A percentile compares a stretch with the other conserved stretches of the same genome.
Evolutionary conservation across 2,329 filamentous ascomycete genomes (phyloP).

Genomic region (Xylariales sp.): DNA sequence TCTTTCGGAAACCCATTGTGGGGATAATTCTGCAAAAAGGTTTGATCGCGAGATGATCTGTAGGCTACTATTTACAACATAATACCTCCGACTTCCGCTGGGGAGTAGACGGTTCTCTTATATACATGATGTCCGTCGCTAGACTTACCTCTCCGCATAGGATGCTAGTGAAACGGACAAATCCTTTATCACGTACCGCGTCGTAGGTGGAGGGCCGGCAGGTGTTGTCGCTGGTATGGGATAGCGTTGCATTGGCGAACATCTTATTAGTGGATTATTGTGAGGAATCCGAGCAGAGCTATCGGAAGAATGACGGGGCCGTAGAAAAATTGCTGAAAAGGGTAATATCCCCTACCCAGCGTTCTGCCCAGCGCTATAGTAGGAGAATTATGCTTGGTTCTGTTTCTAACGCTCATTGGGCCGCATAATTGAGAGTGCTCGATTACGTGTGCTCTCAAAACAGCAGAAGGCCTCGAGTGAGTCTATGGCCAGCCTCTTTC

Average conservation of each 20-base stretch:
- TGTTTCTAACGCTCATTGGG: slow-evolving; percentile 17
- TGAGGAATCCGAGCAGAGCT: not conserved
- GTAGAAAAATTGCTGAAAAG: slow-evolving; percentile 18
- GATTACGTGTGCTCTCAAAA: not conserved
- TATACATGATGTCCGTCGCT: slow-evolving; percentile 16
- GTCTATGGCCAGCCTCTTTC: not conserved
- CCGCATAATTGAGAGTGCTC: slow-evolving; percentile 15
- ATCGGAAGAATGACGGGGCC: slow-evolving; percentile 16
- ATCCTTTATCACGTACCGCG: not conserved
- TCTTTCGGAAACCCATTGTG: slow-evolving; percentile 30
- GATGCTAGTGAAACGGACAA: not conserved
- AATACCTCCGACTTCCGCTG: not conserved
- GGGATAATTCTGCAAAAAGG: not conserved
- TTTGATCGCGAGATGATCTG: not conserved
- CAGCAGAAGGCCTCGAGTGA: too few species aligned
- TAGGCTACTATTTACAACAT: not conserved
- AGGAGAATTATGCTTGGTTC: not conserved
- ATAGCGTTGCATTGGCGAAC: not conserved
- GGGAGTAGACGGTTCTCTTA: not conserved
- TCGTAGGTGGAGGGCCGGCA: not conserved
- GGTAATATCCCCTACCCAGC: slow-evolving; percentile 15
- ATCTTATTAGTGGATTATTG: slow-evolving; percentile 33
- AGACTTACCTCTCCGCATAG: not conserved
- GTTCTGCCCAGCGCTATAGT: not conserved
- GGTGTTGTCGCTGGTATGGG: not conserved